Conservation (phyloP, 2,329 filamentous ascomycete species). For the Colletotrichum falcatum region DNA sequence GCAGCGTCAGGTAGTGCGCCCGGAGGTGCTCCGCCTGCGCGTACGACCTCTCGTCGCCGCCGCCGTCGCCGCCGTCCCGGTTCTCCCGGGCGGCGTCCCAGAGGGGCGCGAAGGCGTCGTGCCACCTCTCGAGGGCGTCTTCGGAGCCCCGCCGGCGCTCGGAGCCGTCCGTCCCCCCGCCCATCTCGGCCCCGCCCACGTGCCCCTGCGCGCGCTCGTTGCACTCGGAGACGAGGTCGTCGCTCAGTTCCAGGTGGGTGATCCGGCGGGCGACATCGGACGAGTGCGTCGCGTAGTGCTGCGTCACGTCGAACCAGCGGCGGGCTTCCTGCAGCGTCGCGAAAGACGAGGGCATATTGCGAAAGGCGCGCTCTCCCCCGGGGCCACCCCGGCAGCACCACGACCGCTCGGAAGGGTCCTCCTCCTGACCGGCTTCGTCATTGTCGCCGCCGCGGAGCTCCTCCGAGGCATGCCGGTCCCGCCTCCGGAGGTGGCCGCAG, state of each 20-base stretch:
- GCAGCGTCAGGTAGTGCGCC: conserved; percentile 45
- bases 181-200: background rate
- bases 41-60: conserved; percentile 43
- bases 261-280: conserved; percentile 41
- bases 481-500: conserved; percentile 41
- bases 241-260: conserved; percentile 36
- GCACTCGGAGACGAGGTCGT: conserved; percentile 23
- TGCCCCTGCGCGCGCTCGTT: conserved; percentile 18
- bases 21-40: conserved; percentile 44
- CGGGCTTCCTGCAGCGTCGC: conserved; percentile 45
- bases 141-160: conserved; percentile 24
- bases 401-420: background rate
- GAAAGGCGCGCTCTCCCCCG: conserved; percentile 24
- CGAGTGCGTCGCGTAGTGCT: conserved; percentile 46
- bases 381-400: conserved; percentile 44
- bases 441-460: background rate
- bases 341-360: conserved; percentile 44
- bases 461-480: background rate
- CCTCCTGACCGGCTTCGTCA: background rate
- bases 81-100: conserved; percentile 37
- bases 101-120: conserved; percentile 44
- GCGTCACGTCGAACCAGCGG: conserved; percentile 47
- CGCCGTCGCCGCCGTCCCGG: conserved; percentile 36
- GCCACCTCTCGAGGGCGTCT: conserved; percentile 23
- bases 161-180: conserved; percentile 20